These are phyloP conservation scores for Backusella parvicylindrica DNA, from an alignment of 192 early-diverging fungal genomes.

Conservation along the genomic window DNA sequence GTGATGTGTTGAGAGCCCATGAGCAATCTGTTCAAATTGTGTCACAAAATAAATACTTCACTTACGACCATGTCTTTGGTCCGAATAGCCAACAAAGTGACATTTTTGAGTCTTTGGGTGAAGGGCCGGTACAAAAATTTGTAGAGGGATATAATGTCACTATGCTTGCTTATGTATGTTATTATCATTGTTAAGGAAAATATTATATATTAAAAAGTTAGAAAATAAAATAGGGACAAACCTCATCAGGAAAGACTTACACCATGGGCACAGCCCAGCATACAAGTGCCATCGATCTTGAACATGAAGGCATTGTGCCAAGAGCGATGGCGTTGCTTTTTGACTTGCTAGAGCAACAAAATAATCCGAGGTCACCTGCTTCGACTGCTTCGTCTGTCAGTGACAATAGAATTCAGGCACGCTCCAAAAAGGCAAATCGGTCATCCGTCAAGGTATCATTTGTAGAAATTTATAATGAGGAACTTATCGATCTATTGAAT, in stretches of 20 bases:
- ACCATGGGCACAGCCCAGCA: slow-evolving; percentile 86
- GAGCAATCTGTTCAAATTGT: slow-evolving; percentile 23
- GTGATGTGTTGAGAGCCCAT: slow-evolving; percentile 21
- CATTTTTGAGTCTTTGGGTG: slow-evolving; percentile 27
- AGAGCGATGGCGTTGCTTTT: slow-evolving; percentile 69
- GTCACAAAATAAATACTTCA: slow-evolving; percentile 31
- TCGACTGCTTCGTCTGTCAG: neutral
- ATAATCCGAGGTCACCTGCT: neutral
- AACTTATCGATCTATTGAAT: slow-evolving; percentile 87
- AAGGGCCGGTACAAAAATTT: slow-evolving; percentile 32
- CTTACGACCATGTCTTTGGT: slow-evolving; percentile 37
- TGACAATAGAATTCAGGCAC: neutral
- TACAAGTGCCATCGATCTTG: slow-evolving; percentile 15
- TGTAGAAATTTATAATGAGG: slow-evolving; percentile 97
- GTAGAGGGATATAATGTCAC: slow-evolving; percentile 83
- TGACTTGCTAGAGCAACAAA: slow-evolving; percentile 20
- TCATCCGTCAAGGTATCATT: slow-evolving; percentile 76
- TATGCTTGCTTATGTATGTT: slow-evolving; percentile 77
- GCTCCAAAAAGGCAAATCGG: slow-evolving; percentile 10
- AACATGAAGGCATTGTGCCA: slow-evolving; percentile 64
- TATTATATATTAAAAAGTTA: neutral
- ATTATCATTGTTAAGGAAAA: neutral
- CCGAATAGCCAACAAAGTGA: slow-evolving; percentile 25
- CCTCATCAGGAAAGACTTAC: slow-evolving; percentile 92
- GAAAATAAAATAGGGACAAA: slow-evolving; percentile 57